Percentiles rank a stretch among this genome's conserved stretches.
These are phyloP conservation scores for Posidonia australis DNA, from an alignment of 106 monocot genomes.

Conservation along the genomic window DNA sequence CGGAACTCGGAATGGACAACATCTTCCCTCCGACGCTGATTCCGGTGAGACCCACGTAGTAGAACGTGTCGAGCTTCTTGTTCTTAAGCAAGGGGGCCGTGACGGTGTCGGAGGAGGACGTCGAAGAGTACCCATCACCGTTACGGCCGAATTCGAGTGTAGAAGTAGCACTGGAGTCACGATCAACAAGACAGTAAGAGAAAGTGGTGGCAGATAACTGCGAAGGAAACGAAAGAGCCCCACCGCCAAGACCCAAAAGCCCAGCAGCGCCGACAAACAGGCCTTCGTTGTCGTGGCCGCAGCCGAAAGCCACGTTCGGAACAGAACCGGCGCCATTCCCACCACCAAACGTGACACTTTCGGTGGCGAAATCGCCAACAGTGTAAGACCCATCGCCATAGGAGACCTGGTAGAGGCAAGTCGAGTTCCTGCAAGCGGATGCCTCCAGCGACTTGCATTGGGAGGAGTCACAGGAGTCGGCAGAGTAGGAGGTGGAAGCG, in stretches of 20 bases:
- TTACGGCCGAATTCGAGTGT: constrained; percentile 36
- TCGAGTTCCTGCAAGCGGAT: constrained; percentile 50
- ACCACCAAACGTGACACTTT: constrained; percentile 40
- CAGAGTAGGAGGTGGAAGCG: constrained; percentile 36
- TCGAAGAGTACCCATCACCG: neutral
- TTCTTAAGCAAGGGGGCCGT: constrained; percentile 46
- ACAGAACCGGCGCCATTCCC: constrained; percentile 38
- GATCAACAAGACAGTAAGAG: constrained; percentile 78
- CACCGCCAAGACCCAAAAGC: constrained; percentile 70
- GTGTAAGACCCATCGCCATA: constrained; percentile 92
- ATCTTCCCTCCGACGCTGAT: constrained; percentile 59
- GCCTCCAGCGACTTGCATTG: constrained; percentile 49
- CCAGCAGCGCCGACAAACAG: constrained; percentile 69
- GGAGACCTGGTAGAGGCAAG: constrained; percentile 72
- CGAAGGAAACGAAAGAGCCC: constrained; percentile 62
- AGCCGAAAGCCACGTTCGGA: constrained; percentile 38
- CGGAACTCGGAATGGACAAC: constrained; percentile 49
- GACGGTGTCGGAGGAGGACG: constrained; percentile 8
- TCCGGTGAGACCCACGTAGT: constrained; percentile 52
- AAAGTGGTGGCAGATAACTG: constrained; percentile 44
- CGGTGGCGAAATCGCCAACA: constrained; percentile 60
- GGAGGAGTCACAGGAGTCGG: constrained; percentile 36
- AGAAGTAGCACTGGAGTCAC: constrained; percentile 44
- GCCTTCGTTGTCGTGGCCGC: constrained; percentile 80
- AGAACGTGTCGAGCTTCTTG: constrained; percentile 43